A percentile compares a stretch with the other conserved stretches of the same genome.
Conservation (phyloP, 257 asterid genomes). For the Linderniella brevidens region DNA sequence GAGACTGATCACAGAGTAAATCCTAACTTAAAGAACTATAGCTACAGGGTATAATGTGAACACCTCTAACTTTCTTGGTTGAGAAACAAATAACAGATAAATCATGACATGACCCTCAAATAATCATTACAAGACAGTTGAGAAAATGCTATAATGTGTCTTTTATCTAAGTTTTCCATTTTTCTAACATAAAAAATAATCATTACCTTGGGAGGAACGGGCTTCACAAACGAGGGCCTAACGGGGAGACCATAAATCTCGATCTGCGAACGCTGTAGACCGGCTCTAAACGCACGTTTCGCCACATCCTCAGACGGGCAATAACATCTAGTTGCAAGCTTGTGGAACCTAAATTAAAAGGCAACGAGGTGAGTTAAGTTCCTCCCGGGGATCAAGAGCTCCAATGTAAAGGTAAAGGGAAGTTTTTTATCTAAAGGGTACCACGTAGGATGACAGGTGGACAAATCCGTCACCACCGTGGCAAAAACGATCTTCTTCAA, state of each 20-base stretch:
- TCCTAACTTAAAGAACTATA: too few species aligned
- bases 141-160: background rate
- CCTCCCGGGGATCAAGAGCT: background rate
- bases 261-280: constrained; percentile 65
- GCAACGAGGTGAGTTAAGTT: background rate
- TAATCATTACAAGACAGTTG: too few species aligned
- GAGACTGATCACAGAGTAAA: too few species aligned
- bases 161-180: background rate
- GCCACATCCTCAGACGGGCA: constrained; percentile 96
- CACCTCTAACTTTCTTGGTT: too few species aligned
- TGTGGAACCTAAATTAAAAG: constrained; percentile 68
- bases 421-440: constrained; percentile 9
- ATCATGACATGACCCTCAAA: too few species aligned
- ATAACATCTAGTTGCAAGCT: constrained; percentile 93
- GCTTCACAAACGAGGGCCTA: constrained; percentile 87
- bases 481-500: constrained; percentile 88
- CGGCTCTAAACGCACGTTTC: constrained; percentile 84
- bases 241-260: constrained; percentile 95
- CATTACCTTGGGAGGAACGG: constrained; percentile 75
- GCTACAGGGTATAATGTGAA: too few species aligned
- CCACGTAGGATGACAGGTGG: constrained; percentile 99
- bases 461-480: constrained; percentile 81
- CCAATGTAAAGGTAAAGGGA: background rate
- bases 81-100: background rate
- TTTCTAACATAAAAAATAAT: background rate